Evolutionary conservation across 306 rosid genomes (phyloP).

Genomic region (Herpetospermum pedunculosum): DNA sequence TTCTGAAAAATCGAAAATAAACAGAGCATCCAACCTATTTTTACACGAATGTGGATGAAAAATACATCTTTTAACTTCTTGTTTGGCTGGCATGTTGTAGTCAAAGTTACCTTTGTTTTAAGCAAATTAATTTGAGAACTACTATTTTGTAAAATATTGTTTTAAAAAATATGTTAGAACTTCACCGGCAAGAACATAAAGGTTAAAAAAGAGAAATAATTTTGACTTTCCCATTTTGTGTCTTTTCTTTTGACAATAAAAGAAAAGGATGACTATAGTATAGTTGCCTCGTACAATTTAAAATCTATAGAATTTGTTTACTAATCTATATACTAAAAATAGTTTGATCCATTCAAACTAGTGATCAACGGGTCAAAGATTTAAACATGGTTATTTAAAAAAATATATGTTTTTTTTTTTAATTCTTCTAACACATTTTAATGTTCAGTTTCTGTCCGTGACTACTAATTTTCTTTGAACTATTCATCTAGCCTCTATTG

Average conservation of each 20-base stretch:
- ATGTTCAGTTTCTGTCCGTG: neutral
- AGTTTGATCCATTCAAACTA: too few species aligned
- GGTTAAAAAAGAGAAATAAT: neutral
- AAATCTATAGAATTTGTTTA: neutral
- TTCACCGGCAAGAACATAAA: neutral
- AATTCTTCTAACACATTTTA: neutral
- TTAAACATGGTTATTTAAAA: neutral
- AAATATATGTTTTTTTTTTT: neutral
- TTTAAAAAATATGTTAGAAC: neutral
- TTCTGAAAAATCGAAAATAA: too few species aligned
- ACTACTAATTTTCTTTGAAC: neutral
- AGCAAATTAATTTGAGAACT: neutral
- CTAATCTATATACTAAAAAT: neutral
- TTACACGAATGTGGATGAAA: neutral
- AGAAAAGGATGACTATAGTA: neutral
- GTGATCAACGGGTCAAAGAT: too few species aligned
- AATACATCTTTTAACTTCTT: neutral
- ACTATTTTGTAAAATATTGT: neutral
- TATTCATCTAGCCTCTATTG: neutral
- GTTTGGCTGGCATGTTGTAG: too few species aligned
- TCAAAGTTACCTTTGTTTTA: neutral
- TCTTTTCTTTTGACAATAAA: neutral
- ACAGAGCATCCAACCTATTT: too few species aligned
- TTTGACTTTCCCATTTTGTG: neutral
- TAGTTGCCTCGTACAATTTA: neutral